Base-by-base conservation (phyloP, 2,329 filamentous ascomycete species). In the Aspergillus ochraceoroseus region DNA sequence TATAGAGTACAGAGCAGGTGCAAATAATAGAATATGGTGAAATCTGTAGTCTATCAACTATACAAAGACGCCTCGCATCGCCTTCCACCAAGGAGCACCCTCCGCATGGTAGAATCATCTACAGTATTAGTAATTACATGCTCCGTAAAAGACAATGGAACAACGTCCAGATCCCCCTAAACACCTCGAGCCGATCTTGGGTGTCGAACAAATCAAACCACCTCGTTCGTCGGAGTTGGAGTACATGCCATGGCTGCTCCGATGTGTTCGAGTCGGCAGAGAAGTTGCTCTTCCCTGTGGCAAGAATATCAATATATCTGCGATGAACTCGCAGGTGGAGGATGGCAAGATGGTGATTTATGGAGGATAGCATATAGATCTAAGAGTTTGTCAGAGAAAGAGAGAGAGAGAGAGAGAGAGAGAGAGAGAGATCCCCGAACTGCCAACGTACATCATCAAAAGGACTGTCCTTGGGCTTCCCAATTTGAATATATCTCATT, bases 261-360 rank as follows among this genome's bases (percentile, higher is more conserved):
- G 44, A 14, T 12, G 48, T 41, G 12, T 52, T 46, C 2, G 53
- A 44, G 2, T 51, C 49, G 6, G 43, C 32, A 14, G 41, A 53
- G 52, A 50, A 56, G 7, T 41, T 50, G 47, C 58, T 61, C 11
- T 54, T 53, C 5, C 73, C 76, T 3, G 64, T 64, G 7, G 67
- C 69, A 26, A 82, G 61, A 48, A 71, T 71, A n/a, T 74, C 69
- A 22, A 79, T 55, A 55, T 82, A 82, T 13, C 68, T 64, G 15
- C 64, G 62, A 55, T 80, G 77, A 30, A 82, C 68, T 20, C 70
- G 73, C 32, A 82, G 64, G 49, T 75, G 76, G 37, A 82, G 56
- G 32, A 82, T 71, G 41, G 74, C 71, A 46, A 81, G 67, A 50
- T 82, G 79, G 59, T 80, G 77, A 56, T 80, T 80, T 47, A 81